Evolutionary conservation across 169 alveolate genomes (phyloP).

Genomic region (Plasmodium reichenowi): DNA sequence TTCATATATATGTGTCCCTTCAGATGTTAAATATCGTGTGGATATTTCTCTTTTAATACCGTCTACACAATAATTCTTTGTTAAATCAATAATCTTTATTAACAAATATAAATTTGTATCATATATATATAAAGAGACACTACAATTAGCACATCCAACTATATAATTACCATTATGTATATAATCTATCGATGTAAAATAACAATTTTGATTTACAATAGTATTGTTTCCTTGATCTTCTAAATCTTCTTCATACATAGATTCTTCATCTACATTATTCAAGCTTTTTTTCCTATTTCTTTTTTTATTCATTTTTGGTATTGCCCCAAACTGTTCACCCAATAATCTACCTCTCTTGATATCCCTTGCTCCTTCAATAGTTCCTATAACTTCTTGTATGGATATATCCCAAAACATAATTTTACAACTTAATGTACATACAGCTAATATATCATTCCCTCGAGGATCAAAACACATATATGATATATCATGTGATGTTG

Average conservation of each 20-base stretch:
- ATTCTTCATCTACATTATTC: conserved; percentile 7
- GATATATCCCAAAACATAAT: conserved; percentile 89
- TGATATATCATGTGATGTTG: conserved; percentile 91
- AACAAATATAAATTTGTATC: conserved; percentile 44
- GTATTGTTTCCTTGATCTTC: conserved; percentile 53
- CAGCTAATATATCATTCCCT: conserved; percentile 93
- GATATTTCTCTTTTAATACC: conserved; percentile 65
- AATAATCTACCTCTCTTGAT: conserved; percentile 86
- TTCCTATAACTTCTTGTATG: conserved; percentile 85
- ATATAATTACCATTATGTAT: conserved; percentile 54
- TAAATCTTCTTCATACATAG: conserved; percentile 15
- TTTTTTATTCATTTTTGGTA: conserved; percentile 48
- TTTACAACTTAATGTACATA: conserved; percentile 87
- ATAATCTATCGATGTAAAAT: conserved; percentile 50
- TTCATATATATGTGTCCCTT: conserved; percentile 36
- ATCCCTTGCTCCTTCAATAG: conserved; percentile 91
- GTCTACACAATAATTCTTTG: conserved; percentile 48
- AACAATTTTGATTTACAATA: conserved; percentile 27
- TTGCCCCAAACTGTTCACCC: conserved; percentile 84
- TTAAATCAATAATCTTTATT: conserved; percentile 30
- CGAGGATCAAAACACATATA: conserved; percentile 92
- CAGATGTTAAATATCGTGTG: conserved; percentile 31
- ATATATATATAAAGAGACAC: conserved; percentile 39
- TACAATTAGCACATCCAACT: conserved; percentile 52
- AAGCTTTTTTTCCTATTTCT: neutral